Base-by-base conservation (phyloP, 2,329 filamentous ascomycete genomes). In the Trichoderma brevicompactum region DNA sequence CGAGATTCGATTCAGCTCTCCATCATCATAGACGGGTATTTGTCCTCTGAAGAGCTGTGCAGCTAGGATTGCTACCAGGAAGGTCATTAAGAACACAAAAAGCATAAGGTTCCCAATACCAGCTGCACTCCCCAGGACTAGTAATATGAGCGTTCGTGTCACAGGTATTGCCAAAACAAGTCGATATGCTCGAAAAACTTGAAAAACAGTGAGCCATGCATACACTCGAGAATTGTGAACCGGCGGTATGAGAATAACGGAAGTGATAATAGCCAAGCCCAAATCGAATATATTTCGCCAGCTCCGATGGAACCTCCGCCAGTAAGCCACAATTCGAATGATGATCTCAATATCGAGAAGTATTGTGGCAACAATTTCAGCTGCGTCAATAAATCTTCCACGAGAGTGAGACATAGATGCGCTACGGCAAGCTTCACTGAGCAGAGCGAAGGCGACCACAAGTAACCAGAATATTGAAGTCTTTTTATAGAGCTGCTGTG, bases 61-160 rank as follows among this genome's bases (percentile, higher is more conserved):
- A 7, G 95, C 95, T 72, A 99, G 93, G 65, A 99, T 96, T 3
- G 95, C 90, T 70, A 94, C 91, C 52, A 99, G 83, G 73, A 97
- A 98, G 0, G 94, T 97, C 73, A 97, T 92, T 59, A 99, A 82
- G 74, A 98, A 97, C 72, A 99, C 93, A 75, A 99, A 99, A 17
- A 98, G 82, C 79, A 99, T 96, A 67, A 99, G 81, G 74, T 99
- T 99, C 44, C 91, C 85, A 68, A 99, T 89, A 91, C 96, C 96
- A 50, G 89, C 87, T 5, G 93, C 90, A 74, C 98, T 98, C 67
- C 95, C 91, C 67, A 99, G 84, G 2, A 99, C 95, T 40, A 96
- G 84, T 69, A 90, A 81, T 74, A 99, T 95, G 61, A 99, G 85
- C 68, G 93, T 90, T 68, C 92, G 85, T 0, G 94, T 99, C 70